Base-by-base conservation (phyloP, 257 asterid genomes). In the Verbascum thapsus region DNA sequence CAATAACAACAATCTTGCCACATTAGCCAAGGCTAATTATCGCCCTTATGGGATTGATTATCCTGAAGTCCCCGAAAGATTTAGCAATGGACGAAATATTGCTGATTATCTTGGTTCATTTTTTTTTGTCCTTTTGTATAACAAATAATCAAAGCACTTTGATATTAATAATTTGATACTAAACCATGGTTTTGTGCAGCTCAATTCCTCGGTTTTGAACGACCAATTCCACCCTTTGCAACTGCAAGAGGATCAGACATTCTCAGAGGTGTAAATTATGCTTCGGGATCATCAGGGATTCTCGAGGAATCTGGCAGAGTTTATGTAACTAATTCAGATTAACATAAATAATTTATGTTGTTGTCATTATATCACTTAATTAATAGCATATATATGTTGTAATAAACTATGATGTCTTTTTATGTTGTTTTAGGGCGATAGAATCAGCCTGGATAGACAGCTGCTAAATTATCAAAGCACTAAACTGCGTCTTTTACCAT, bases 21-120 rank as follows among this genome's bases (percentile, higher is more conserved):
- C 95, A 0, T 59, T 87, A 65, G 95, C 95, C 3, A 74, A 72
- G 63, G 92, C 95, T 12, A 84, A 87, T 37, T 87, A 82, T 75
- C 70, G 80, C 81, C 95, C 95, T 52, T 87, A 87, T 32, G 95
- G 95, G 1, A 48, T 84, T 7, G 95, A 87, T 71, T 87, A 69
- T 39, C 67, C 81, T 0, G 59, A 10, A 1, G 95, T 92, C 5
- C 89, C 95, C 0, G 95, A 92, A 2, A 69, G 95, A 57, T 87
- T 87, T 70, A 78, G 72, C 64, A 87, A 87, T 23, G 92, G 95
- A 0, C 77, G 63, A 80, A 87, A 89, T 6, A 77, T 84, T 0
- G 92, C 82, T 7, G 95, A 87, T 70, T 92, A 80, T 73, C 50
- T 84, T 1, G 71, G 95, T 87, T n/a, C n/a, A n/a, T n/a, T n/a